Conservation (phyloP, 148 eudicot species). For the Chenopodium album region DNA sequence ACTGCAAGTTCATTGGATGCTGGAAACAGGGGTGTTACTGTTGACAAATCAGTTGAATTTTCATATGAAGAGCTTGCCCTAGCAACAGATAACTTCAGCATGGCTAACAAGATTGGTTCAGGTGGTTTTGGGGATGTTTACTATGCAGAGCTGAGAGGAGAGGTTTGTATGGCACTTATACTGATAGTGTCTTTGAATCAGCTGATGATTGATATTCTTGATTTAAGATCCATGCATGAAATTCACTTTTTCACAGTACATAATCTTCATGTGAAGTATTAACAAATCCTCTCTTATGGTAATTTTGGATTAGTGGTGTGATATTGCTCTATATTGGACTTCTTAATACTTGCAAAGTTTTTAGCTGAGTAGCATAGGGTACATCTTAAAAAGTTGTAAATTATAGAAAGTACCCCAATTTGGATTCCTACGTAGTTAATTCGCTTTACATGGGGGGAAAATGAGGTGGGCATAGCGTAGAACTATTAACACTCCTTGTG, state of each 20-base stretch:
- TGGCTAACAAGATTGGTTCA: slow-evolving; percentile 77
- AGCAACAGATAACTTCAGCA: slow-evolving; percentile 74
- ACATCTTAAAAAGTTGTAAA: neutral
- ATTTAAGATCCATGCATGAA: neutral
- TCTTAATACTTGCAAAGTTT: neutral
- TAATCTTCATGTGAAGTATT: neutral
- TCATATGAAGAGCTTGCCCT: slow-evolving; percentile 84
- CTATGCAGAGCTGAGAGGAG: slow-evolving; percentile 93
- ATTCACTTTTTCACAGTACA: neutral
- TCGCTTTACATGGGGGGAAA: neutral
- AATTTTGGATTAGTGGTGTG: neutral
- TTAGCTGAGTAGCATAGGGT: neutral
- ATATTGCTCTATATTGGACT: neutral
- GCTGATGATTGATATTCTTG: neutral
- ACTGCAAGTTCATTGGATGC: slow-evolving; percentile 27
- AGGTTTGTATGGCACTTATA: slow-evolving; percentile 46
- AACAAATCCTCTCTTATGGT: neutral
- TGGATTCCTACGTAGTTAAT: neutral
- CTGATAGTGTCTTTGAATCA: neutral
- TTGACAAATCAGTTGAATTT: slow-evolving; percentile 78
- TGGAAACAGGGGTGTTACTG: slow-evolving; percentile 52
- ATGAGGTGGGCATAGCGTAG: neutral
- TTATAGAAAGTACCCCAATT: neutral
- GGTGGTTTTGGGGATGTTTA: slow-evolving; percentile 96
- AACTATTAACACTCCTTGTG: neutral